These are phyloP conservation scores for Trametes gibbosa DNA, from an alignment of 768 basidiomycete species.

Conservation along the genomic window DNA sequence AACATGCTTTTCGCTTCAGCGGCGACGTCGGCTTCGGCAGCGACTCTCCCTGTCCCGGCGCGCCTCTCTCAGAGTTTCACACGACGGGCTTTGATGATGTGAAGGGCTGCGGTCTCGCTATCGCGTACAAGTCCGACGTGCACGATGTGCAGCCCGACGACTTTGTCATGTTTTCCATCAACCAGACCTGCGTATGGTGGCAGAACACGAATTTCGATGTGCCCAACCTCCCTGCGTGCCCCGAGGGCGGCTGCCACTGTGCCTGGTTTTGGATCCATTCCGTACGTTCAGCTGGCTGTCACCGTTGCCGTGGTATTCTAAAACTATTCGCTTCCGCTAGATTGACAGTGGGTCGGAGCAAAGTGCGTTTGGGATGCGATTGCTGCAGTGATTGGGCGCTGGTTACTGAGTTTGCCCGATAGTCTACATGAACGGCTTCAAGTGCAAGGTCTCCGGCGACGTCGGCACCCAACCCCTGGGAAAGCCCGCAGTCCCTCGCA, in stretches of 20 bases:
- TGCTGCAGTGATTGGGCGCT: background rate
- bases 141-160: constrained; percentile 38
- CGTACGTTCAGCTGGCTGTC: constrained; percentile 9
- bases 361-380: constrained; percentile 25
- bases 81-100: constrained; percentile 32
- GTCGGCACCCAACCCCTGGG: constrained; percentile 30
- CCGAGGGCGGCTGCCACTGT: constrained; percentile 42
- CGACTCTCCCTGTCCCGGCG: constrained; percentile 27
- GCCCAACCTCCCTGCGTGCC: constrained; percentile 44
- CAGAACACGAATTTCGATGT: constrained; percentile 40
- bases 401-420: background rate
- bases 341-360: constrained; percentile 35
- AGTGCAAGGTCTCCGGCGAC: constrained; percentile 37
- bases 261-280: constrained; percentile 42
- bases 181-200: constrained; percentile 43
- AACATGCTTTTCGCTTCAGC: constrained; percentile 6
- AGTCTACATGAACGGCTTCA: constrained; percentile 42
- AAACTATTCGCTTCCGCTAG: background rate
- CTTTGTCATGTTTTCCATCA: constrained; percentile 41
- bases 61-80: constrained; percentile 26
- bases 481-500: constrained; percentile 32
- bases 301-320: background rate
- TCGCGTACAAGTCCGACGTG: constrained; percentile 42
- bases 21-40: constrained; percentile 23
- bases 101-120: constrained; percentile 40